Base-by-base conservation (phyloP, 164 flowering plant genomes). In the Aristolochia contorta region DNA sequence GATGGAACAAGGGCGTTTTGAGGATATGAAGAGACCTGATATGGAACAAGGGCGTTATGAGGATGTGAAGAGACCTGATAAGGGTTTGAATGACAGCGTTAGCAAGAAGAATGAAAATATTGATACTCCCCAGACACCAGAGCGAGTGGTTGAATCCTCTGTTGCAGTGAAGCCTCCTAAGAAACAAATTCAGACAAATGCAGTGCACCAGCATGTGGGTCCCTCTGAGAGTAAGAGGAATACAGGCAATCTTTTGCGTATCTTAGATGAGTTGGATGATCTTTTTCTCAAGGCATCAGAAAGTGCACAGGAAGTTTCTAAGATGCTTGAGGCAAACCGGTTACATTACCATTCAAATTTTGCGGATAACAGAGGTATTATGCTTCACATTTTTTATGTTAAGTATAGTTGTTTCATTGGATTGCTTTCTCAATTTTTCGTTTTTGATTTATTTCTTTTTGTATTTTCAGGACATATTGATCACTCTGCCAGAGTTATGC, bases 401-500 rank as follows among this genome's bases (percentile, higher is more conserved):
- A 12, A 16, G 47, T 21, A 15, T 59, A 20, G 12, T 15, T 21
- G 54, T 16, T 27, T 50, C 30, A 15, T 51, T 37, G 10, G 20
- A 18, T 51, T 30, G 2, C n/a, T 61, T 12, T 45, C 24, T 60
- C 47, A 4, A 33, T 22, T 41, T 58, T 13, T 7, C 37, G 50
- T 58, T 37, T n/a, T 8, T 8, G 43, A 22, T 22, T 58, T 41
- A 6, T 43, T 3, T 19, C 23, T 20, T 25, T 43, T 50, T 3
- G 9, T 24, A 30, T 21, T 33, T 79, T 59, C 83, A 87, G 98
- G 90, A 25, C 83, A 83, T 58, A 83, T 91, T 71, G 91, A 91
- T 75, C 98, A 91, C 72, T 84, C 98, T 59, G 95, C 84, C 16
- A 78, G 91, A 69, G 95, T 91, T 48, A 87, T 91, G 96, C 87